Evolutionary conservation across 208 protist species (phyloP).

Genomic region (Porcisia deanei): DNA sequence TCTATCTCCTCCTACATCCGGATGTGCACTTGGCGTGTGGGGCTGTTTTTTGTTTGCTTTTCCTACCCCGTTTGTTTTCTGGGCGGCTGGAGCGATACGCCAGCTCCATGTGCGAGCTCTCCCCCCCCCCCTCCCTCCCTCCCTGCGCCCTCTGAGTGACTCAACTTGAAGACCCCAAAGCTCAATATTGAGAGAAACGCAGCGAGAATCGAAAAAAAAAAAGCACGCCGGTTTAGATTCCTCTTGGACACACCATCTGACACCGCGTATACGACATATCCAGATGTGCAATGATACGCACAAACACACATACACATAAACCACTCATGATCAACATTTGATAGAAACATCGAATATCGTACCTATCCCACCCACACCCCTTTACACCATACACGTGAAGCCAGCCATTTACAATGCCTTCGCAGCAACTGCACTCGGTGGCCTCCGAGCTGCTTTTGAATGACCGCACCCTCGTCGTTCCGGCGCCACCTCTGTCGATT

Average conservation of each 20-base stretch:
- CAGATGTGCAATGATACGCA: neutral
- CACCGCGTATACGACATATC: neutral
- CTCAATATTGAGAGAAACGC: neutral
- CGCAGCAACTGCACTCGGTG: constrained; percentile 18
- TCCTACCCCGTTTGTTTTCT: too few species aligned
- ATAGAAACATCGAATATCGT: constrained; percentile 14
- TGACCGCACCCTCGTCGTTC: constrained; percentile 55
- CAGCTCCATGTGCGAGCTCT: neutral
- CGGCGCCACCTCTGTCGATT: constrained; percentile 52
- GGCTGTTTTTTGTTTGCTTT: neutral
- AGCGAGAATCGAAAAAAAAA: neutral
- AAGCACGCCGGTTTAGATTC: neutral
- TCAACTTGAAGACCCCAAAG: neutral
- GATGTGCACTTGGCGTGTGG: neutral
- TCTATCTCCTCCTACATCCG: neutral
- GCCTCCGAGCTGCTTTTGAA: constrained; percentile 55
- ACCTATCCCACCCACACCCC: neutral
- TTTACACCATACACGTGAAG: neutral
- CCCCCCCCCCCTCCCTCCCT: neutral
- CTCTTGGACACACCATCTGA: neutral
- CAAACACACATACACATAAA: neutral
- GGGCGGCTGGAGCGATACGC: too few species aligned
- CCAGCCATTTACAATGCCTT: constrained; percentile 5
- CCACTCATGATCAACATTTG: constrained; percentile 4
- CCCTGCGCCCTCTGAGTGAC: neutral